These are phyloP conservation scores for Corchorus capsularis DNA, from an alignment of 345 rosid species.

Conservation along the genomic window DNA sequence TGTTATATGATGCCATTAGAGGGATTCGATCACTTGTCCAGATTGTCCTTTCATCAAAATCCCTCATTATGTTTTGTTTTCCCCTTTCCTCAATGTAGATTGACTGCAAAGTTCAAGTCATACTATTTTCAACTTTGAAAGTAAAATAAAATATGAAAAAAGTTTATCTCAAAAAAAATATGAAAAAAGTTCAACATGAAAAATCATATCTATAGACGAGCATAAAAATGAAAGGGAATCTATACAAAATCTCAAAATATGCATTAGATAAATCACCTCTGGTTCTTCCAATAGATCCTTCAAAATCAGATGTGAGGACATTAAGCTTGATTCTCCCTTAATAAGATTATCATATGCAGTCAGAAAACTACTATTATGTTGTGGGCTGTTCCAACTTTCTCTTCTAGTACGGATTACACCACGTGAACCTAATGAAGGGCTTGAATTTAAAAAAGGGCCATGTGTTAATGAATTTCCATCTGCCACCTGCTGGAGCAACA, in stretches of 20 bases:
- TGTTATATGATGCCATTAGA: constrained; percentile 84
- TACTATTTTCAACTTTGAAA: not conserved
- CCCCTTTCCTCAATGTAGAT: constrained; percentile 87
- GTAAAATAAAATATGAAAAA: constrained; percentile 13
- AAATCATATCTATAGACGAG: constrained; percentile 10
- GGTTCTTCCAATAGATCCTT: constrained; percentile 85
- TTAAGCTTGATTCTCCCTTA: constrained; percentile 47
- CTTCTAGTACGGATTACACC: constrained; percentile 60
- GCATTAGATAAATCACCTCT: constrained; percentile 46
- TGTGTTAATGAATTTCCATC: constrained; percentile 48
- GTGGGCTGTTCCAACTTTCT: constrained; percentile 60
- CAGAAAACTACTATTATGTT: constrained; percentile 37
- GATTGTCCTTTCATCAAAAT: constrained; percentile 87
- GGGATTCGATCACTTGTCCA: constrained; percentile 86
- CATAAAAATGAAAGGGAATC: constrained; percentile 19
- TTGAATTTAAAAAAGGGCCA: constrained; percentile 50
- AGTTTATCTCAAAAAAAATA: constrained; percentile 16
- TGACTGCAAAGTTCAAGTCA: constrained; percentile 47
- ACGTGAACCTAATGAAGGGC: constrained; percentile 52
- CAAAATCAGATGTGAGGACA: constrained; percentile 79
- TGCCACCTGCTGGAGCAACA: constrained; percentile 71
- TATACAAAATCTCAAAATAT: constrained; percentile 20
- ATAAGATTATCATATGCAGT: constrained; percentile 42
- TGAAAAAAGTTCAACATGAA: constrained; percentile 13
- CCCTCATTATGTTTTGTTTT: constrained; percentile 71